Percentiles rank a stretch among this genome's conserved stretches.
These are phyloP conservation scores for Pisolithus marmoratus DNA, from an alignment of 768 basidiomycete genomes.

Conservation along the genomic window DNA sequence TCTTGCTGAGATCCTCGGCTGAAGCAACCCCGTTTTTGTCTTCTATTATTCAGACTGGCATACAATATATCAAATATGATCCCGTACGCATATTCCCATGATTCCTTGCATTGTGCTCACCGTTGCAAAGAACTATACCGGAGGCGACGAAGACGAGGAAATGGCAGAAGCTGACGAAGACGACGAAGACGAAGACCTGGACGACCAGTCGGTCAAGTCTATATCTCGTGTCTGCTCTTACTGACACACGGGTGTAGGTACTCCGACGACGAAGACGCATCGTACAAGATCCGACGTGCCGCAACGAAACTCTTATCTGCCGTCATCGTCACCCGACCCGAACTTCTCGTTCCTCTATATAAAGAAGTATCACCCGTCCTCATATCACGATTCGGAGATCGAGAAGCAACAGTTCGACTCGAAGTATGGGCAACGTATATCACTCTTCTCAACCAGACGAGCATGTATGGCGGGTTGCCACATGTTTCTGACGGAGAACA, in stretches of 20 bases:
- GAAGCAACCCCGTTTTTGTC: constrained; percentile 73
- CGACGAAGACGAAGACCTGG: constrained; percentile 75
- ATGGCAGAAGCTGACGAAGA: constrained; percentile 55
- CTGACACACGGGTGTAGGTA: constrained; percentile 49
- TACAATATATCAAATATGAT: constrained; percentile 85
- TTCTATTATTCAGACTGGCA: constrained; percentile 64
- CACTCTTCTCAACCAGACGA: constrained; percentile 77
- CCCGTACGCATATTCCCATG: constrained; percentile 46
- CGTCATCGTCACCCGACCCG: constrained; percentile 85
- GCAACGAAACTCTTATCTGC: constrained; percentile 87
- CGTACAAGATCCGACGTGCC: constrained; percentile 93
- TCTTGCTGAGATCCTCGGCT: constrained; percentile 77
- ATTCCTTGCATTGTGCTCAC: constrained; percentile 1
- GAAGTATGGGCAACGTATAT: constrained; percentile 90
- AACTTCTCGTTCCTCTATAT: constrained; percentile 74
- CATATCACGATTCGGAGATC: constrained; percentile 88
- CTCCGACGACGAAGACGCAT: constrained; percentile 96
- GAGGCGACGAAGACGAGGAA: constrained; percentile 60
- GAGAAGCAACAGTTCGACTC: constrained; percentile 89
- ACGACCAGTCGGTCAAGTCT: constrained; percentile 57
- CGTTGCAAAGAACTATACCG: constrained; percentile 68
- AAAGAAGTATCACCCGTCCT: constrained; percentile 82
- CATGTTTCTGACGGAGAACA: constrained; percentile 45
- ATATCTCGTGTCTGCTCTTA: not conserved
- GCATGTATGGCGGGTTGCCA: constrained; percentile 64